phyloP scores from a whole-genome alignment of 495 filamentous ascomycete genomes.

The Penicillium parvum region DNA sequence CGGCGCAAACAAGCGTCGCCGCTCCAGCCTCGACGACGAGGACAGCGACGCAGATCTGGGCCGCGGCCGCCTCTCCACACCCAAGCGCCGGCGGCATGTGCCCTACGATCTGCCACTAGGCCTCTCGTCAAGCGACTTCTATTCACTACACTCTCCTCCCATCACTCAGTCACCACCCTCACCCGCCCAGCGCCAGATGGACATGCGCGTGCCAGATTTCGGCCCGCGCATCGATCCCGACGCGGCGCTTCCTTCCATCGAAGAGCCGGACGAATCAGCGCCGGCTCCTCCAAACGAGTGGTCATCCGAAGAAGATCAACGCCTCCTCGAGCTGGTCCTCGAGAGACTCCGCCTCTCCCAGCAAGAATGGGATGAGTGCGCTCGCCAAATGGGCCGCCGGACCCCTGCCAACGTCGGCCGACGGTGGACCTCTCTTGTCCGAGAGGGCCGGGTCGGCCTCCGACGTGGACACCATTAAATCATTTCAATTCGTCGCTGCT shows the following conservation, averaged over 20 bases:
- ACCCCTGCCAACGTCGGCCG: conserved; percentile 62
- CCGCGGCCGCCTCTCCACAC: conserved; percentile 52
- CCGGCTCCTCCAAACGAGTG: conserved; percentile 39
- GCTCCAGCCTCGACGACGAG: conserved; percentile 50
- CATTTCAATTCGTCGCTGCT: conserved; percentile 5
- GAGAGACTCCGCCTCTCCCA: conserved; percentile 70
- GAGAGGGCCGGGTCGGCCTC: conserved; percentile 54
- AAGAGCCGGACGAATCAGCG: conserved; percentile 25
- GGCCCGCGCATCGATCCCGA: conserved; percentile 27
- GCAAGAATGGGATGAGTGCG: conserved; percentile 77
- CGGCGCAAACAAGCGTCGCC: conserved; percentile 59
- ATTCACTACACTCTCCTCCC: conserved; percentile 48
- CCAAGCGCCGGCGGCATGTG: conserved; percentile 60
- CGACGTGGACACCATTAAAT: conserved; percentile 38
- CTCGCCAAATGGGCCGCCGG: conserved; percentile 54
- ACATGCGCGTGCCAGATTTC: conserved; percentile 7
- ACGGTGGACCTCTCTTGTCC: conserved; percentile 64
- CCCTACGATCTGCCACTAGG: conserved; percentile 67
- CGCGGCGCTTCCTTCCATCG: conserved; percentile 38
- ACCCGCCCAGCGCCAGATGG: conserved; percentile 18
- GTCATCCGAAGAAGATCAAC: conserved; percentile 65
- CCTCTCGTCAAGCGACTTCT: conserved; percentile 60
- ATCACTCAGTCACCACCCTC: conserved; percentile 37
- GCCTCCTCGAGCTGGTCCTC: conserved; percentile 67
- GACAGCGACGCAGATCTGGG: conserved; percentile 40